A percentile compares a stretch with the other conserved stretches of the same genome.
Conservation (phyloP, 2,329 filamentous ascomycete genomes). For the Aspergillus sp. region DNA sequence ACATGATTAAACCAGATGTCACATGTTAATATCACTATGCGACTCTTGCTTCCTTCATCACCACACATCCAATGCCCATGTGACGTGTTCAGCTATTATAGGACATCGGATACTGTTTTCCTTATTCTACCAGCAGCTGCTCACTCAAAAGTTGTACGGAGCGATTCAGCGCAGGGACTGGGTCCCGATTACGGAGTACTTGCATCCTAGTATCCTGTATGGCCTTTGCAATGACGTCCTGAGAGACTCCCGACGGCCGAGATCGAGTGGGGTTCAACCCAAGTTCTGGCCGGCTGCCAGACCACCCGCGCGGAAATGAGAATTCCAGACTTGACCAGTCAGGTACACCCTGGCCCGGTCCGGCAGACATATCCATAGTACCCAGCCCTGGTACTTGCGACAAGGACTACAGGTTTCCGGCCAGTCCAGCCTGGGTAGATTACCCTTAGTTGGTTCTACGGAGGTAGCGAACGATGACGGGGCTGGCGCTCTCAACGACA, state of each 20-base stretch:
- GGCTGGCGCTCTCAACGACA: no score
- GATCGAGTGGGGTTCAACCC: slow-evolving; percentile 13
- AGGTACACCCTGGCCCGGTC: slow-evolving; percentile 3
- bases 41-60: no score
- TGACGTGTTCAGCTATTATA: no score
- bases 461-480: no score
- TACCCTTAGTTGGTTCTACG: background rate
- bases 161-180: background rate
- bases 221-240: background rate
- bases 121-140: no score
- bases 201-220: no score
- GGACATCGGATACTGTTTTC: no score
- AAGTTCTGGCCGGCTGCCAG: slow-evolving; percentile 7
- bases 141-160: background rate
- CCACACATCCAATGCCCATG: no score
- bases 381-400: background rate
- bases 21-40: no score
- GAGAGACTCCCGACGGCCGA: background rate
- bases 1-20: no score
- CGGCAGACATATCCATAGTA: background rate
- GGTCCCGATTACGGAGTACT: no score
- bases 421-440: slow-evolving; percentile 1
- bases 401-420: slow-evolving; percentile 5
- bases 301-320: slow-evolving; percentile 1
- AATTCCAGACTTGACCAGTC: background rate